Percentiles rank a stretch among this genome's conserved stretches.
These are phyloP conservation scores for Aspergillus ibericus DNA, from an alignment of 2,329 filamentous ascomycete genomes.

Conservation along the genomic window DNA sequence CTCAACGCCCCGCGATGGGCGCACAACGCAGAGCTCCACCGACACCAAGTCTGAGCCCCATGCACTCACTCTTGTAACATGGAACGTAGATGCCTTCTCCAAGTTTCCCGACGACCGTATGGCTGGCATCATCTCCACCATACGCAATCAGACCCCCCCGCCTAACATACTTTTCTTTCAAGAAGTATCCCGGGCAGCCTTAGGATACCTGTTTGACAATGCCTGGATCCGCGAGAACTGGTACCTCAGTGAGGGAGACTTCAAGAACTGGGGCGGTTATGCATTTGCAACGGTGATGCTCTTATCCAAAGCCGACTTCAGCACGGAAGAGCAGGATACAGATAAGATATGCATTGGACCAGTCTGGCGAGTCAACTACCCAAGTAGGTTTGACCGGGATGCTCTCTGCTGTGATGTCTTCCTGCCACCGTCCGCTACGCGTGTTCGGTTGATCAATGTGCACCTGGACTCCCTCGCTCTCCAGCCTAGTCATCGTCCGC, in stretches of 20 bases:
- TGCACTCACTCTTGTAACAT: constrained; percentile 33
- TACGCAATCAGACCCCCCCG: constrained; percentile 14
- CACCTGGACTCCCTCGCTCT: constrained; percentile 40
- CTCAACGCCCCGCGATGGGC: neutral
- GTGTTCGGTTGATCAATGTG: constrained; percentile 40
- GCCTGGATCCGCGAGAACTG: constrained; percentile 29
- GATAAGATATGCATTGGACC: constrained; percentile 25
- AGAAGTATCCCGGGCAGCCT: constrained; percentile 30
- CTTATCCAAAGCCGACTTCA: neutral
- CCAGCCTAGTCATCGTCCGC: constrained; percentile 30
- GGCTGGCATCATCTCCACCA: constrained; percentile 27
- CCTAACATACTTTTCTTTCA: constrained; percentile 40
- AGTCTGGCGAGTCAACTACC: constrained; percentile 34
- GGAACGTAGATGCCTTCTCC: constrained; percentile 33
- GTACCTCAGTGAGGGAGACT: constrained; percentile 13
- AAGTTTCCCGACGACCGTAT: constrained; percentile 20
- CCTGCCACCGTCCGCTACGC: neutral
- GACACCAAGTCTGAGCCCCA: neutral
- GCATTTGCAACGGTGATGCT: neutral
- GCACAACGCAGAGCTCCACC: neutral
- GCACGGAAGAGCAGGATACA: constrained; percentile 17
- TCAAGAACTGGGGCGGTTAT: neutral
- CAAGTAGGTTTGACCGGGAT: constrained; percentile 26
- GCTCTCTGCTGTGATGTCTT: constrained; percentile 16
- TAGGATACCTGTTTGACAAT: constrained; percentile 25